A percentile compares a stretch with the other conserved stretches of the same genome.
These are phyloP conservation scores for Vitis rotundifolia DNA, from an alignment of 164 flowering plant species.

Conservation along the genomic window DNA sequence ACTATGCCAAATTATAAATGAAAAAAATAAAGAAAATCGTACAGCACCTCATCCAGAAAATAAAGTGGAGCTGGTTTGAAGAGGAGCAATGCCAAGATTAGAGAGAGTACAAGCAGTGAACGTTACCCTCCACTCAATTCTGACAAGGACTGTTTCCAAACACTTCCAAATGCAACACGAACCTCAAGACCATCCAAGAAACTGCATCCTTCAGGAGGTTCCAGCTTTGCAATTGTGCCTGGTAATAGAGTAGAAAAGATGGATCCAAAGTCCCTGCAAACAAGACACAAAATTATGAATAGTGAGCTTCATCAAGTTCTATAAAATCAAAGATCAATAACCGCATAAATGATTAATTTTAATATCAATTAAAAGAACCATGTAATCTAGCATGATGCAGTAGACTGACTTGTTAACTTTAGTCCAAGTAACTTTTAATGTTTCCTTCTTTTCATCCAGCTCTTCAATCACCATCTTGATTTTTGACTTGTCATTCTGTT, in stretches of 20 bases:
- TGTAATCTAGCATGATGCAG: background rate
- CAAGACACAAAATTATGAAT: constrained; percentile 1
- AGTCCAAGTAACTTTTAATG: constrained; percentile 90
- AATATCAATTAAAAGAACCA: no score
- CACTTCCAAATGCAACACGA: constrained; percentile 99
- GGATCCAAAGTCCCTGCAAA: constrained; percentile 91
- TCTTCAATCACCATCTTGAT: constrained; percentile 94
- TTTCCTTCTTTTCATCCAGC: constrained; percentile 97
- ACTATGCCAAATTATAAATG: no score
- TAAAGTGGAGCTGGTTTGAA: no score
- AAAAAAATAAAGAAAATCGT: no score
- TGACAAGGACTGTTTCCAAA: no score
- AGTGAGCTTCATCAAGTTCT: background rate
- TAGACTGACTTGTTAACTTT: constrained; percentile 79
- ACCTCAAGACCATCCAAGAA: constrained; percentile 99
- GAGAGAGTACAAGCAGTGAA: no score
- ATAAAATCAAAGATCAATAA: constrained; percentile 6
- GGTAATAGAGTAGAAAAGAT: constrained; percentile 94
- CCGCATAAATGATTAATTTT: background rate
- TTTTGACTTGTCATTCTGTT: constrained; percentile 91
- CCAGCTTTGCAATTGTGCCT: constrained; percentile 92
- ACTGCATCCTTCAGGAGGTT: constrained; percentile 93
- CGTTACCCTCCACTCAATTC: no score
- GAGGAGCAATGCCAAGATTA: no score
- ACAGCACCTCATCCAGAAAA: no score